Percentiles rank a stretch among this genome's conserved stretches.
phyloP scores from a whole-genome alignment of 116 monocot species.

The Cymodocea nodosa region DNA sequence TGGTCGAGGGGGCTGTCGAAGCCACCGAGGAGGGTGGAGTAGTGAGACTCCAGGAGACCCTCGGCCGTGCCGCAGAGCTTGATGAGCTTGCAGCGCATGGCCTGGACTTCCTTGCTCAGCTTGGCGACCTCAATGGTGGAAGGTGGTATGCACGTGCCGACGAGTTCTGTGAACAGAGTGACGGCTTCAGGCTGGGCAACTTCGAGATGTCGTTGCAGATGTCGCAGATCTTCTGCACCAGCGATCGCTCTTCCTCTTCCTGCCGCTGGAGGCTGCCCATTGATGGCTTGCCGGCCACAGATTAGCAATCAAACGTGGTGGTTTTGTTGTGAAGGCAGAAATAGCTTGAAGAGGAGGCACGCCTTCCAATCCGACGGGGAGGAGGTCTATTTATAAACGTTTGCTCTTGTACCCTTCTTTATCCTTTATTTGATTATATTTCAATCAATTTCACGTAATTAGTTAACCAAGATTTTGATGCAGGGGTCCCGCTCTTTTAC shows the following conservation, averaged over 20 bases:
- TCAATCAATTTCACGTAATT: no score
- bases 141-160: conserved; percentile 40
- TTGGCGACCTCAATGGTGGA: conserved; percentile 24
- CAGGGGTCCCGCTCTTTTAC: no score
- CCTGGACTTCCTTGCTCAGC: conserved; percentile 8
- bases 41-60: conserved; percentile 37
- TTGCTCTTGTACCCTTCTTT: no score
- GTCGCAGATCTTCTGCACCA: conserved; percentile 22
- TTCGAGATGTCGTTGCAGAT: conserved; percentile 19
- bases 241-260: background rate
- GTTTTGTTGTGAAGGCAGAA: no score
- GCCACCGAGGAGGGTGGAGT: conserved; percentile 16
- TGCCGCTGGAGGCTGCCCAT: conserved; percentile 1
- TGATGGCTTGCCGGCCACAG: background rate
- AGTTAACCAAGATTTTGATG: no score
- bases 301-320: no score
- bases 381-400: no score
- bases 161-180: conserved; percentile 40
- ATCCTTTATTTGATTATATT: no score
- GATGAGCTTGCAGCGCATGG: conserved; percentile 25
- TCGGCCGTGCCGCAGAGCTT: conserved; percentile 28
- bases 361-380: no score
- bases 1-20: conserved; percentile 21
- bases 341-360: no score
- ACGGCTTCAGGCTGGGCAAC: conserved; percentile 31